Conservation (phyloP, 2,329 filamentous ascomycete species). For the Xylaria sp. region DNA sequence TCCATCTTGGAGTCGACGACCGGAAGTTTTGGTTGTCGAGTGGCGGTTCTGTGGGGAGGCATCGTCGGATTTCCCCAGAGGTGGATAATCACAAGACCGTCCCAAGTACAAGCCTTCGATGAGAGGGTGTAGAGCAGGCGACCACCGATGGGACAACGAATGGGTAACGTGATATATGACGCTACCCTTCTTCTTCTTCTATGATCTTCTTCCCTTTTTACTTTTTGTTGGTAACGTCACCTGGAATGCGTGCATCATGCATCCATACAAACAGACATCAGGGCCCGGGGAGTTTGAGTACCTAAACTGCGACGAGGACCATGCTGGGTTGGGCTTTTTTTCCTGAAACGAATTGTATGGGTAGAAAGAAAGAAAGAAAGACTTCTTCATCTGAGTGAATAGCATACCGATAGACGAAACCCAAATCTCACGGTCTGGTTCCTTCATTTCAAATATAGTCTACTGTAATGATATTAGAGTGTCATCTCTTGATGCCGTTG, state of each 20-base stretch:
- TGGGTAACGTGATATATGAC: conserved; percentile 26
- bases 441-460: background rate
- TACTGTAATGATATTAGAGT: background rate
- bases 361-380: conserved; percentile 18
- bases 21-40: conserved; percentile 3
- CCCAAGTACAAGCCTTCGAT: background rate
- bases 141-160: conserved; percentile 23
- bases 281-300: conserved; percentile 33
- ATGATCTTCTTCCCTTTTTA: background rate
- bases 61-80: conserved; percentile 2
- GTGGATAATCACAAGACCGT: conserved; percentile 18
- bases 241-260: conserved; percentile 22
- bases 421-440: background rate
- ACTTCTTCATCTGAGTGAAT: conserved; percentile 11
- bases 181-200: background rate
- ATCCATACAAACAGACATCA: conserved; percentile 22
- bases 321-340: conserved; percentile 14
- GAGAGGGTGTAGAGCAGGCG: conserved; percentile 18
- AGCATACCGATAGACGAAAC: conserved; percentile 29
- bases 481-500: background rate
- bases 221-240: background rate
- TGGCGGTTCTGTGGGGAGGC: background rate
- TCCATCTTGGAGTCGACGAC: conserved; percentile 15
- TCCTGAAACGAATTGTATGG: conserved; percentile 21
- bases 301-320: conserved; percentile 21